Evolutionary conservation across 495 filamentous ascomycete species (phyloP), one percentile per base, ranked within the genome.

Genomic region (Chaetomium fimeti): DNA sequence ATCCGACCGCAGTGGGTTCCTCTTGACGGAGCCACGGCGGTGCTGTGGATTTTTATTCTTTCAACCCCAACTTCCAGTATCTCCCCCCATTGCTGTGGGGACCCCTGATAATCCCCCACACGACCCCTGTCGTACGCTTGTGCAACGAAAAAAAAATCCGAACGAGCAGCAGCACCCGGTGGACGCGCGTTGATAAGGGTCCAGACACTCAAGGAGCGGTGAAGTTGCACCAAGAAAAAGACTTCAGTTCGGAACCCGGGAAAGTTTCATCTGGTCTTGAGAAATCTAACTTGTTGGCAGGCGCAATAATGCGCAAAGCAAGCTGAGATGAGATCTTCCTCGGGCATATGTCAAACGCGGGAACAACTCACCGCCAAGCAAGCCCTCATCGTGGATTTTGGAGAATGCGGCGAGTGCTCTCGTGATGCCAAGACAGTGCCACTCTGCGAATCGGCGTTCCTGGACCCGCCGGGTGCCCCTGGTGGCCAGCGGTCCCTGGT

Each of bases 351-450:
- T 38, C 16, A 60, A 36, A 11, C 32, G 32, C n/a, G 57, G 43
- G 8, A 45, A 32, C 16, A 51, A 29, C 40, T 60, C 56, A 47
- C 57, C 56, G 48, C 56, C 49, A 29, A 42, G 45, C 27, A 13
- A 22, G 5, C 7, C 20, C 24, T 9, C 56, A 54, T 60, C 42
- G 29, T 48, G 18, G 11, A 29, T 15, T 52, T 22, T 16, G 3
- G 48, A 29, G 24, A 38, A 45, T 36, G 27, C 36, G 52, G 52
- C 59, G 25, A 32, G 2, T 25, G 36, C 36, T 9, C 48, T 62
- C 51, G 54, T 52, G 60, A 49, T 61, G 64, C 64, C 64, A 66
- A 66, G 64, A 57, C 27, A 57, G 27, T 16, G 43, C 49, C n/a
- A 51, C 32, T 42, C 43, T 66, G 58, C 60, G 59, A 66, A 32